Evolutionary conservation across 2,329 filamentous ascomycete genomes (phyloP), one percentile per base, ranked within the genome.

Genomic region (Penicillium capsulatum): DNA sequence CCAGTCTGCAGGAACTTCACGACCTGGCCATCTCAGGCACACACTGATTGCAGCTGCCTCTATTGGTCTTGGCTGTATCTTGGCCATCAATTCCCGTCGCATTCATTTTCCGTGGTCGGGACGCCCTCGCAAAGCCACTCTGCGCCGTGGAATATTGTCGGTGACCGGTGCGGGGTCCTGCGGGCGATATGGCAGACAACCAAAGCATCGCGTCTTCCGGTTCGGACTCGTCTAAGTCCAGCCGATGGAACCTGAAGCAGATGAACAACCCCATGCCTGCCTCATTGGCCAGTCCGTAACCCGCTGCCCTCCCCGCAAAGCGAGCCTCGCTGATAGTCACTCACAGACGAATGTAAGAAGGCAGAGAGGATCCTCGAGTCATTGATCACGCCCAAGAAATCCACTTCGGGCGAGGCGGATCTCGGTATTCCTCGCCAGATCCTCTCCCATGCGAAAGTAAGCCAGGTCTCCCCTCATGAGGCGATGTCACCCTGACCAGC

Each of bases 341-440:
- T 5, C 19, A 22, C 67, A 95, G 90, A 87, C 72, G 91, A 97
- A 72, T 96, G 91, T 71, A 90, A 85, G 67, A 97, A 97, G 70
- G 91, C 89, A 61, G 84, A 83, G 60, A 92, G 91, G 73, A 96
- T 97, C 59, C 79, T 98, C 53, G 80, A 86, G 31, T 94, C 90
- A 2, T 97, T 97, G 65, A 79, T 96, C 62, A 90, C 96, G 62
- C 90, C 91, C 19, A 22, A 22, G 9, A 22, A 22, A 9, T 22
- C 19, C 19, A 22, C 5, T 14, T 79, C 83, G 57, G 88, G 96
- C 71, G 72, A 88, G 14, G 94, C 95, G 62, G 91, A 96, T 66
- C 95, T 94, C 67, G 82, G 96, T 61, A 96, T 97, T 54, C 91
- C 92, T 27, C 87, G 88, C 6, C 77, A 81, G 31, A 77, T 97